Evolutionary conservation across 768 basidiomycete species (phyloP), one percentile per base, ranked within the genome.

Genomic region (Podaxis rugospora): DNA sequence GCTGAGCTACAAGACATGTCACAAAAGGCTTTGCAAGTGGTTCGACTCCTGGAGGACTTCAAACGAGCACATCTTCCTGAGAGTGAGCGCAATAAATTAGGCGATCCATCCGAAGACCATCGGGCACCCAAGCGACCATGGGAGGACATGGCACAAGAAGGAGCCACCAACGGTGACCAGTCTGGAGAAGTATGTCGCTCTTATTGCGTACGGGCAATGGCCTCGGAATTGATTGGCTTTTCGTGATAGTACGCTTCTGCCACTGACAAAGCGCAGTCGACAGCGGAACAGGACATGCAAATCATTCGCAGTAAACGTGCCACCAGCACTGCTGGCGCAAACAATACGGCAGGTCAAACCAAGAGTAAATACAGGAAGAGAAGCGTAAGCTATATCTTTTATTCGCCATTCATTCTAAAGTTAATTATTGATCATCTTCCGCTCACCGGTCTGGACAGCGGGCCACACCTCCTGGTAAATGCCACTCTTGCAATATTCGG

Each of bases 281-380:
- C 86, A 1, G 90, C 90, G 5, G 89, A 92, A 71, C 83, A 88
- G 62, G 90, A 93, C 67, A 93, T 93, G 90, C 89, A 90, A 64
- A 79, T 90, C 62, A 93, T 93, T 63, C 84, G 90, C 6, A 87
- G 81, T 28, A 93, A 92, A 72, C 84, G 90, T 18, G 89, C 89
- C n/a, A 87, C 85, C 53, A 85, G 85, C 49, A 80, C 84, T 10
- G 82, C 83, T n/a, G 82, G 77, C 0, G 82, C 77, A 0, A 75
- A 75, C n/a, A 79, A 79, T 0, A 71, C 77, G 18, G 68, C 77
- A 1, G 81, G 80, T 18, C 83, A 84, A 65, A 79, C 82, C 51
- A 93, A 92, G 76, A 89, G 79, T 75, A 93, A 93, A 70, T 93
- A 93, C 69, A 76, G 89, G 68, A 93, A 93, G 72, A 77, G 91